A percentile compares a stretch with the other conserved stretches of the same genome.
phyloP scores from a whole-genome alignment of 495 filamentous ascomycete genomes.

The Hyaloscypha bicolor region DNA sequence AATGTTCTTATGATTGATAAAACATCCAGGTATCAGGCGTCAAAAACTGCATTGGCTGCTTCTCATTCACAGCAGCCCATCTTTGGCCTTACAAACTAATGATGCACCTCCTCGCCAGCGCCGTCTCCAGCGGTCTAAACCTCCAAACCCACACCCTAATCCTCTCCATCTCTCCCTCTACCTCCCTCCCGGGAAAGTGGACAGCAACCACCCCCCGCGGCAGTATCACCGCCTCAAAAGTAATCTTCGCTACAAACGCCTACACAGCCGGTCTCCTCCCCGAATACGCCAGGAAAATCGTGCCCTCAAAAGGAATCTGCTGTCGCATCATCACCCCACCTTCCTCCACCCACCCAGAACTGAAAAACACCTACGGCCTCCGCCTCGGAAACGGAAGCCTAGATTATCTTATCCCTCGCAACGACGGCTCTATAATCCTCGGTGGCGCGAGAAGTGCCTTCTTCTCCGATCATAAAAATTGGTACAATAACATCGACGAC shows the following conservation, averaged over 20 bases:
- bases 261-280: conserved; percentile 64
- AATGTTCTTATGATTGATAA: background rate
- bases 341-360: conserved; percentile 7
- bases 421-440: conserved; percentile 55
- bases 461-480: conserved; percentile 37
- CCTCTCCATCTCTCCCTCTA: conserved; percentile 39
- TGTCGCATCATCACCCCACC: conserved; percentile 12
- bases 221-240: conserved; percentile 49
- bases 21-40: conserved; percentile 39
- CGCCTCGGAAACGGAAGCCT: conserved; percentile 9
- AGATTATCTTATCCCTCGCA: conserved; percentile 54
- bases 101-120: conserved; percentile 56
- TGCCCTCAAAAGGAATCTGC: conserved; percentile 21
- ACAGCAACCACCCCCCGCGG: conserved; percentile 60
- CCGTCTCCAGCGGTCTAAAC: conserved; percentile 55
- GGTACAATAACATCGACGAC: conserved; percentile 56
- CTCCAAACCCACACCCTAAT: conserved; percentile 66
- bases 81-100: conserved; percentile 66
- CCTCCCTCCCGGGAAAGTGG: conserved; percentile 40
- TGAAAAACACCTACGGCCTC: conserved; percentile 15
- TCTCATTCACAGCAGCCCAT: conserved; percentile 61
- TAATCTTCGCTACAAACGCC: conserved; percentile 74
- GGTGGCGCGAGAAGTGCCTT: conserved; percentile 50
- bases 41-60: conserved; percentile 45
- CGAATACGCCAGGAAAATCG: conserved; percentile 26